Conservation (phyloP, 2,329 filamentous ascomycete species). For the Beauveria bassiana region DNA sequence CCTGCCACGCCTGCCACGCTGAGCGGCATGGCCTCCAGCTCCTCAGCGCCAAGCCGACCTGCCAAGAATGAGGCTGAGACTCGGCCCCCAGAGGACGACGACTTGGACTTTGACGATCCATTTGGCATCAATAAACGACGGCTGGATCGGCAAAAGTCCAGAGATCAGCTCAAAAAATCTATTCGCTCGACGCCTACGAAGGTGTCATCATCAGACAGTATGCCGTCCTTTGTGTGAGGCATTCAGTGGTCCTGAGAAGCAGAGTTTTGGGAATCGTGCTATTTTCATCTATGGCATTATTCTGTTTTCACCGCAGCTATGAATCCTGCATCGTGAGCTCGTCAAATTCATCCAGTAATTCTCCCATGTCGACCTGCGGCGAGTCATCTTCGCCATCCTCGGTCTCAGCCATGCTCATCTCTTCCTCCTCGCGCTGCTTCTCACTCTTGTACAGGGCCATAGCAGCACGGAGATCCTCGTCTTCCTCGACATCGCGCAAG, state of each 20-base stretch:
- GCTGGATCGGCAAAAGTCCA: slow-evolving; percentile 23
- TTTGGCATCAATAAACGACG: slow-evolving; percentile 28
- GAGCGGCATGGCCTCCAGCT: not conserved
- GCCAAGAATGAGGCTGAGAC: slow-evolving; percentile 1
- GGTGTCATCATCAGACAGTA: slow-evolving; percentile 21
- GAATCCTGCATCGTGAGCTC: slow-evolving; percentile 67
- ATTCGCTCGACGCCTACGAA: slow-evolving; percentile 14
- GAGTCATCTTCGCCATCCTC: slow-evolving; percentile 56
- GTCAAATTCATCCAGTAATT: slow-evolving; percentile 87
- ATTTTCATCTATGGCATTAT: slow-evolving; percentile 15
- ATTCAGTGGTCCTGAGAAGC: not conserved
- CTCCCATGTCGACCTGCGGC: slow-evolving; percentile 68
- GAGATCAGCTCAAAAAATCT: slow-evolving; percentile 20
- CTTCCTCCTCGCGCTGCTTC: slow-evolving; percentile 46
- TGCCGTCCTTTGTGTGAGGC: slow-evolving; percentile 29
- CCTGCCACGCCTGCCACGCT: not conserved
- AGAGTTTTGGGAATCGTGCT: slow-evolving; percentile 6
- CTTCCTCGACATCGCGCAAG: slow-evolving; percentile 92
- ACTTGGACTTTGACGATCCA: slow-evolving; percentile 25
- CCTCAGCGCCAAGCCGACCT: slow-evolving; percentile 1
- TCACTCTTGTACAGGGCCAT: slow-evolving; percentile 77
- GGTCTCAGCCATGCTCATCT: slow-evolving; percentile 61
- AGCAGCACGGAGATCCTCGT: slow-evolving; percentile 76
- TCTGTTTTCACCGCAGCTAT: slow-evolving; percentile 11
- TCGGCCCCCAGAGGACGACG: not conserved